These are phyloP conservation scores for Zalaria sp. DNA, from an alignment of 2,329 filamentous ascomycete species.

Conservation along the genomic window DNA sequence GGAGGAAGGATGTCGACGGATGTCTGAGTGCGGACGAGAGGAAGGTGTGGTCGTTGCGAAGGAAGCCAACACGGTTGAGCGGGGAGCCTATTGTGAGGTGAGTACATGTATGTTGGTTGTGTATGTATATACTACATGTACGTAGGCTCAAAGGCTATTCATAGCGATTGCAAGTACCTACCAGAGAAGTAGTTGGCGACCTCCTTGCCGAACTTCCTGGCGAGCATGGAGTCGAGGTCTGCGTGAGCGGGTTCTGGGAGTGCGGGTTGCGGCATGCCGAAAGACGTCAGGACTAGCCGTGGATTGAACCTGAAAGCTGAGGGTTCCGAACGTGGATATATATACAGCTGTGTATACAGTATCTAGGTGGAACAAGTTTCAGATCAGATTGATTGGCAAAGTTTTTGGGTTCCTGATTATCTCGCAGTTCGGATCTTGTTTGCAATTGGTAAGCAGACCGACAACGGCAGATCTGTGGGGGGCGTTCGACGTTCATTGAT, in stretches of 20 bases:
- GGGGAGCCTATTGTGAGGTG: slow-evolving; percentile 42
- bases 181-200: slow-evolving; percentile 70
- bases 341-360: too few species aligned
- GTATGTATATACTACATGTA: too few species aligned
- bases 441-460: too few species aligned
- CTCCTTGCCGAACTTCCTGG: slow-evolving; percentile 64
- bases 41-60: slow-evolving; percentile 58
- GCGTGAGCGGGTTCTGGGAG: slow-evolving; percentile 45
- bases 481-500: too few species aligned
- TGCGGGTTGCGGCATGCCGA: slow-evolving; percentile 23
- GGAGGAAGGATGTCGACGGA: slow-evolving; percentile 55
- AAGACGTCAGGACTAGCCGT: not conserved
- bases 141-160: too few species aligned
- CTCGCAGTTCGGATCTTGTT: too few species aligned
- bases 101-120: not conserved
- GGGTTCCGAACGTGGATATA: too few species aligned
- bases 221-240: slow-evolving; percentile 54
- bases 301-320: too few species aligned
- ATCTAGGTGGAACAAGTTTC: too few species aligned
- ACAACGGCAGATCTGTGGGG: too few species aligned
- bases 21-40: slow-evolving; percentile 53
- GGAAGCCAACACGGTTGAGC: slow-evolving; percentile 66
- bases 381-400: too few species aligned
- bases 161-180: slow-evolving; percentile 8
- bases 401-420: too few species aligned